phyloP scores from a whole-genome alignment of 1,284 basidiomycete genomes.

The Cronartium quercuum region DNA sequence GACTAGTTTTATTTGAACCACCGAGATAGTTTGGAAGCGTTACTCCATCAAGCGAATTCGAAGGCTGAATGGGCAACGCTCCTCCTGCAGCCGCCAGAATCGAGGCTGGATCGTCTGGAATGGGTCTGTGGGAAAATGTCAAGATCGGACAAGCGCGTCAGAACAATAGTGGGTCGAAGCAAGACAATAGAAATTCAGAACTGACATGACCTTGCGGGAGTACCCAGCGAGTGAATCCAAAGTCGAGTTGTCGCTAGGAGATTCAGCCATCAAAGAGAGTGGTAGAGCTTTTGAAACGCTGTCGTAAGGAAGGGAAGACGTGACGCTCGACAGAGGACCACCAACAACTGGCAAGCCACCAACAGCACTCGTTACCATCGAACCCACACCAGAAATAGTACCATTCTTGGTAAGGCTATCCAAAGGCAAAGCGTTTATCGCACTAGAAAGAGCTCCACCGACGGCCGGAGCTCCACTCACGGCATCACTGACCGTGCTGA shows the following conservation, averaged over 20 bases:
- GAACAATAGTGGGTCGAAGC: too few species aligned
- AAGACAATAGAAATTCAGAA: background rate
- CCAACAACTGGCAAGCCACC: background rate
- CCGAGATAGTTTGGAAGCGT: constrained; percentile 16
- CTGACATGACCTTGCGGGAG: background rate
- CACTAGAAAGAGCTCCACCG: background rate
- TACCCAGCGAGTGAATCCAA: background rate
- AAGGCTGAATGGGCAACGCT: constrained; percentile 36
- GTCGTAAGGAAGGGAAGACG: background rate
- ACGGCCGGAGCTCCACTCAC: background rate
- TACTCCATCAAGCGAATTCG: constrained; percentile 23
- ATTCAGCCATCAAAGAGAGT: background rate
- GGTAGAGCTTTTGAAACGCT: background rate
- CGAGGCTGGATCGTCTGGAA: background rate
- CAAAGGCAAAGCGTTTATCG: background rate
- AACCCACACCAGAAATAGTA: background rate
- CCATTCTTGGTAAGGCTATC: background rate
- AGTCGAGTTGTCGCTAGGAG: background rate
- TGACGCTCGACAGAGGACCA: background rate
- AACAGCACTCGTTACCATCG: background rate
- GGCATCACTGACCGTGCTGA: background rate
- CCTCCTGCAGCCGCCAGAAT: constrained; percentile 23
- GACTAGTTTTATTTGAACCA: background rate
- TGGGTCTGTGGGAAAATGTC: background rate
- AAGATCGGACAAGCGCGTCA: too few species aligned